These are phyloP conservation scores for Trichophyton schoenleinii DNA, from an alignment of 2,329 filamentous ascomycete species.

Conservation along the genomic window DNA sequence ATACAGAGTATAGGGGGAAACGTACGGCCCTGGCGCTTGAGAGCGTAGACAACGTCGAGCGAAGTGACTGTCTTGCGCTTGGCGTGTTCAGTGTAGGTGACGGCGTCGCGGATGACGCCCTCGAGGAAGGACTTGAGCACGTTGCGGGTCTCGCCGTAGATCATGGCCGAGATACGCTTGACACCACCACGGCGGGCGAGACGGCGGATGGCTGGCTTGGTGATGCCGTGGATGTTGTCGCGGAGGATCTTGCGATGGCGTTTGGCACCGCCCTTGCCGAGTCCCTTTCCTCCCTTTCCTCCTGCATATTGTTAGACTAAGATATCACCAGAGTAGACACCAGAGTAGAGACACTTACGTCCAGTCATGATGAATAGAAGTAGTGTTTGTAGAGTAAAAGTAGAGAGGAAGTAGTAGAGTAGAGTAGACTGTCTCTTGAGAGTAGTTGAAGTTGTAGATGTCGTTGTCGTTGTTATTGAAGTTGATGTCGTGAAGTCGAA, in stretches of 20 bases:
- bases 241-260: conserved; percentile 98
- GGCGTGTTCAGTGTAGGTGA: conserved; percentile 73
- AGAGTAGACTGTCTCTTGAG: conserved; percentile 12
- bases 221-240: conserved; percentile 99
- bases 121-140: conserved; percentile 76
- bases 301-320: conserved; percentile 38
- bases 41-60: conserved; percentile 50
- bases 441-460: conserved; percentile 10
- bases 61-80: conserved; percentile 52
- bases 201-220: conserved; percentile 96
- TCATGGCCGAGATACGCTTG: conserved; percentile 98
- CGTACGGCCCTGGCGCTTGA: conserved; percentile 48
- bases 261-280: conserved; percentile 97
- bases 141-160: conserved; percentile 73
- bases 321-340: too few relatives aligned
- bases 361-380: conserved; percentile 43
- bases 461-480: conserved; percentile 13
- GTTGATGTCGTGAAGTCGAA: conserved; percentile 12
- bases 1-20: too few relatives aligned
- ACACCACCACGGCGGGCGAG: conserved; percentile 98
- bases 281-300: conserved; percentile 93
- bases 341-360: conserved; percentile 35
- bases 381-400: conserved; percentile 9
- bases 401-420: background rate
- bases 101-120: conserved; percentile 64